Evolutionary conservation across 768 basidiomycete genomes (phyloP).

Genomic region (Boletus eberwhitei): DNA sequence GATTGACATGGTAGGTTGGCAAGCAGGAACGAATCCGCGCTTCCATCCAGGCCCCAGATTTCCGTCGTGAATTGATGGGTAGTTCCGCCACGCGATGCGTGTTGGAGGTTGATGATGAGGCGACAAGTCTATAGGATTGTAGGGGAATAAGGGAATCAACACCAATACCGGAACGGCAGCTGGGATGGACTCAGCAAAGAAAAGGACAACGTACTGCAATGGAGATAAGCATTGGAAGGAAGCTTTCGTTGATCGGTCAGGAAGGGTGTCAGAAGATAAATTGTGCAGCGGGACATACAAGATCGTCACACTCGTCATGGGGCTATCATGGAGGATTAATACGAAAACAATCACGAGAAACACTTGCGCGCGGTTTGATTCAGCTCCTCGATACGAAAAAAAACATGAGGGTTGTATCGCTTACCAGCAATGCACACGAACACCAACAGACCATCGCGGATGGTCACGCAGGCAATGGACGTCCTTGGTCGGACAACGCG

Average conservation of each 20-base stretch:
- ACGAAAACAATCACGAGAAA: conserved; percentile 11
- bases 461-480: conserved; percentile 17
- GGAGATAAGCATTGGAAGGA: conserved; percentile 17
- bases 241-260: conserved; percentile 10
- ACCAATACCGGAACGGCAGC: background rate
- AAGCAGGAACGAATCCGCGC: conserved; percentile 14
- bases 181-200: background rate
- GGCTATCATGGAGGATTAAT: background rate
- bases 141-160: background rate
- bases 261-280: background rate
- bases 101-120: conserved; percentile 20
- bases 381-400: background rate
- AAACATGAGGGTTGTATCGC: background rate
- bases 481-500: background rate
- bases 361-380: background rate
- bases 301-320: conserved; percentile 6
- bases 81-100: fast-evolving
- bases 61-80: conserved; percentile 16
- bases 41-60: conserved; percentile 10
- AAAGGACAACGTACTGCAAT: conserved; percentile 13
- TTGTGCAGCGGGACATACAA: conserved; percentile 5
- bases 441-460: conserved; percentile 21
- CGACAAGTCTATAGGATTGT: conserved; percentile 9
- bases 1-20: background rate
- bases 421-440: conserved; percentile 18